Conservation (phyloP, 2,329 filamentous ascomycete genomes). For the Ascochyta fabae region DNA sequence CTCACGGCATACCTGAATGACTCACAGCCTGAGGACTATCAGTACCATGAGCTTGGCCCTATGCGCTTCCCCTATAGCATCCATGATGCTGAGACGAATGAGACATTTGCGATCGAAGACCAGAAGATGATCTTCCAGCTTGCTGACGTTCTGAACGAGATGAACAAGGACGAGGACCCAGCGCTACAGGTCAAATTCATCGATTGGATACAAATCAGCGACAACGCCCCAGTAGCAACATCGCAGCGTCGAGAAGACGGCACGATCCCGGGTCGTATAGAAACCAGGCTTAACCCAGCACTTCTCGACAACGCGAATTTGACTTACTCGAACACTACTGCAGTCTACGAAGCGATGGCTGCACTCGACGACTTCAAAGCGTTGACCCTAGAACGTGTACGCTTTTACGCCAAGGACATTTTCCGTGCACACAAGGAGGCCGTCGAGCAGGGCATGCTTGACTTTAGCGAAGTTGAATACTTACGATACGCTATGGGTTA, state of each 20-base stretch:
- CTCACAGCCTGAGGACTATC: constrained; percentile 63
- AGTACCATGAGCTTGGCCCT: constrained; percentile 68
- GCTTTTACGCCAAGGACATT: constrained; percentile 53
- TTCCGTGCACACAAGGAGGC: constrained; percentile 59
- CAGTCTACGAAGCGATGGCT: constrained; percentile 20
- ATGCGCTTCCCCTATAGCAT: constrained; percentile 65
- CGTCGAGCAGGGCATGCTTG: constrained; percentile 60
- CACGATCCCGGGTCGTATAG: constrained; percentile 15
- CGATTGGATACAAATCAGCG: constrained; percentile 61
- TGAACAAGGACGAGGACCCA: constrained; percentile 58
- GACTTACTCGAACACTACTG: constrained; percentile 19
- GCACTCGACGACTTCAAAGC: constrained; percentile 24
- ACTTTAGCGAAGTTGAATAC: constrained; percentile 68
- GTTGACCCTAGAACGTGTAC: constrained; percentile 11
- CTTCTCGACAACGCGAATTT: constrained; percentile 19
- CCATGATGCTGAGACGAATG: constrained; percentile 55
- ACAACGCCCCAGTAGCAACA: constrained; percentile 56
- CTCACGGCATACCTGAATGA: constrained; percentile 66
- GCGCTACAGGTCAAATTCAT: constrained; percentile 62
- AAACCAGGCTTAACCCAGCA: constrained; percentile 10
- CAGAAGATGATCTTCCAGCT: constrained; percentile 68
- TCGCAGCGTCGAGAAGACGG: constrained; percentile 20
- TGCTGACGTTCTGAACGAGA: constrained; percentile 62
- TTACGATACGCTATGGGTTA: constrained; percentile 62
- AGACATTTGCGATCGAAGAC: constrained; percentile 63